phyloP scores from a whole-genome alignment of 2,329 filamentous ascomycete species.

The Exophiala oligosperma region DNA sequence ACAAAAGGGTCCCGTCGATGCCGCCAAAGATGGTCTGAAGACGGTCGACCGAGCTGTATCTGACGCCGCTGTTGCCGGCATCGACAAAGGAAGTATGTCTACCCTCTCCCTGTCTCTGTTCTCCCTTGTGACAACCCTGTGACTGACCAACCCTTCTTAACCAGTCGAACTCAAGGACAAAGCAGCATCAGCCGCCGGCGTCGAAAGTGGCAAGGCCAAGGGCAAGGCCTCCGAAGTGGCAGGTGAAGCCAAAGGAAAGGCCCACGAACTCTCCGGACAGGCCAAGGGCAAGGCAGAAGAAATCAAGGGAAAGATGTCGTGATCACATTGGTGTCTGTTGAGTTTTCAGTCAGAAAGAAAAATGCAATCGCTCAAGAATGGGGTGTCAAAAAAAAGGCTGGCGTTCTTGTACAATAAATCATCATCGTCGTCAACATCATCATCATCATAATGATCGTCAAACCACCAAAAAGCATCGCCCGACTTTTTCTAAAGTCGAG shows the following conservation, averaged over 20 bases:
- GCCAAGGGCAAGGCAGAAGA: slow-evolving; percentile 39
- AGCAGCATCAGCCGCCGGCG: slow-evolving; percentile 42
- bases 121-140: too few species aligned
- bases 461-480: neutral
- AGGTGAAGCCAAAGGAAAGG: slow-evolving; percentile 38
- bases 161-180: slow-evolving; percentile 53
- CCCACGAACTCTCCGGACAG: slow-evolving; percentile 29
- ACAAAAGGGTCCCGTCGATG: slow-evolving; percentile 55
- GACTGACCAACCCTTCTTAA: neutral
- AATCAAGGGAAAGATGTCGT: slow-evolving; percentile 32
- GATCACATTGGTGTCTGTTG: too few species aligned
- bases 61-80: slow-evolving; percentile 59
- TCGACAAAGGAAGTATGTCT: slow-evolving; percentile 62
- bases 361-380: neutral
- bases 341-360: too few species aligned
- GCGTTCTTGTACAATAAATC: slow-evolving; percentile 23
- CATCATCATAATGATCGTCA: neutral
- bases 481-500: neutral
- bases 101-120: neutral
- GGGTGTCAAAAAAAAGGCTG: slow-evolving; percentile 11
- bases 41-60: slow-evolving; percentile 57
- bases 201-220: slow-evolving; percentile 49
- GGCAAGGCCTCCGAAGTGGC: slow-evolving; percentile 42
- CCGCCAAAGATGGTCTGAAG: slow-evolving; percentile 60
- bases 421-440: slow-evolving; percentile 6